These are phyloP conservation scores for Arabidopsis arenosa DNA, from an alignment of 345 rosid species.

Conservation along the genomic window DNA sequence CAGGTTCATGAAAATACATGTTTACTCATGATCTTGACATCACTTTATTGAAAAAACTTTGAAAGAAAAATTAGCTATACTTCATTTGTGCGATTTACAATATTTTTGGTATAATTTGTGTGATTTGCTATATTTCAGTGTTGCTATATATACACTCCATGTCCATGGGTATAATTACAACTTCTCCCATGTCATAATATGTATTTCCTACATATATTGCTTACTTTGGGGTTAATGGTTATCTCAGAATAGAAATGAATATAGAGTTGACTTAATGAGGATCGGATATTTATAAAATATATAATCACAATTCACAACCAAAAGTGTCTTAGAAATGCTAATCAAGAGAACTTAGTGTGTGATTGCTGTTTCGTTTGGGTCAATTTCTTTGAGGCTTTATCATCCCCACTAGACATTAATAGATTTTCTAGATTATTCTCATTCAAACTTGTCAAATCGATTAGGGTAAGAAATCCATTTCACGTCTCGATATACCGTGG, in stretches of 20 bases:
- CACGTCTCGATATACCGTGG: conserved; percentile 32
- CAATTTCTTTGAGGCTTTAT: conserved; percentile 31
- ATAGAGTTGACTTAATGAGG: conserved; percentile 35
- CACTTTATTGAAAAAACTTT: conserved; percentile 28
- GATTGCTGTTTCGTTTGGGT: conserved; percentile 37
- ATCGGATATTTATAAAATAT: conserved; percentile 3
- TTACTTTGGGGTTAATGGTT: conserved; percentile 31
- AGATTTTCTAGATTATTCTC: conserved; percentile 24
- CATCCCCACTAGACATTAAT: conserved; percentile 43
- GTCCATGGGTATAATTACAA: conserved; percentile 10
- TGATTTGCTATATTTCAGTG: neutral
- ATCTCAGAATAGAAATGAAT: conserved; percentile 37
- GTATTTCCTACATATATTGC: conserved; percentile 22
- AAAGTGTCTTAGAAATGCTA: conserved; percentile 29
- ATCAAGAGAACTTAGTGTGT: conserved; percentile 29
- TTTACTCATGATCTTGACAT: conserved; percentile 41
- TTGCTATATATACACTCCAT: neutral
- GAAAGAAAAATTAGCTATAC: neutral
- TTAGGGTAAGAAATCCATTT: conserved; percentile 43
- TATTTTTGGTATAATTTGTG: no score
- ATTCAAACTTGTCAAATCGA: conserved; percentile 44
- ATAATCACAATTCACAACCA: conserved; percentile 26
- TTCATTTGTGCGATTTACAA: conserved; percentile 2
- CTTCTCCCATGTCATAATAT: conserved; percentile 7
- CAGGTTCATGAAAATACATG: conserved; percentile 31